Evolutionary conservation across 108 stramenopile species (phyloP).

Genomic region (Craspedostauros australis): DNA sequence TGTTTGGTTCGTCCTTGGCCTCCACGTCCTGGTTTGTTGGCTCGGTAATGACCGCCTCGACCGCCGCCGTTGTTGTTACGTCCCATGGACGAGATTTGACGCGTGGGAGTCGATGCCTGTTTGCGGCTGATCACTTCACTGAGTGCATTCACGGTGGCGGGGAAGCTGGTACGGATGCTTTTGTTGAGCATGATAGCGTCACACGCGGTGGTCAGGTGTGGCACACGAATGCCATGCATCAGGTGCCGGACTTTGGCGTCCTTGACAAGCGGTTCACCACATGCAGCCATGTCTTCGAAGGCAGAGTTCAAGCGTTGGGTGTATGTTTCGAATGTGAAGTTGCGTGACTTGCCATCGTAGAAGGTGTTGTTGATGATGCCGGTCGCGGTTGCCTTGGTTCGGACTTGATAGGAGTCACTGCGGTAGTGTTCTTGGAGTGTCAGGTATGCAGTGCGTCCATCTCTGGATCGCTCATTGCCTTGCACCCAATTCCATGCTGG

Average conservation of each 20-base stretch:
- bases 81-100: too few species aligned
- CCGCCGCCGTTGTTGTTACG: too few species aligned
- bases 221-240: constrained; percentile 1
- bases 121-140: too few species aligned
- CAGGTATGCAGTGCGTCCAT: constrained; percentile 28
- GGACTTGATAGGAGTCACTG: neutral
- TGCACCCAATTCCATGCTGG: constrained; percentile 14
- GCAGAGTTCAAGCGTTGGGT: neutral
- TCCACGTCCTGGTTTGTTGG: too few species aligned
- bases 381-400: neutral
- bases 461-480: neutral
- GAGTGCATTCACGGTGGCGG: too few species aligned
- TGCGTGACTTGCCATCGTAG: constrained; percentile 10
- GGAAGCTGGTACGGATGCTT: too few species aligned
- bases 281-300: constrained; percentile 13
- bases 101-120: too few species aligned
- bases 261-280: constrained; percentile 11
- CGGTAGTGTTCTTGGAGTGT: constrained; percentile 13
- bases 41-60: too few species aligned
- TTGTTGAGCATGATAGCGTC: too few species aligned
- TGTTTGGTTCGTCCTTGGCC: too few species aligned
- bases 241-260: constrained; percentile 8
- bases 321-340: constrained; percentile 21
- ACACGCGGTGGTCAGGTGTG: too few species aligned
- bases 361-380: neutral